Evolutionary conservation across 352 stramenopile species (phyloP).

Genomic region (Pythium aphanidermatum): DNA sequence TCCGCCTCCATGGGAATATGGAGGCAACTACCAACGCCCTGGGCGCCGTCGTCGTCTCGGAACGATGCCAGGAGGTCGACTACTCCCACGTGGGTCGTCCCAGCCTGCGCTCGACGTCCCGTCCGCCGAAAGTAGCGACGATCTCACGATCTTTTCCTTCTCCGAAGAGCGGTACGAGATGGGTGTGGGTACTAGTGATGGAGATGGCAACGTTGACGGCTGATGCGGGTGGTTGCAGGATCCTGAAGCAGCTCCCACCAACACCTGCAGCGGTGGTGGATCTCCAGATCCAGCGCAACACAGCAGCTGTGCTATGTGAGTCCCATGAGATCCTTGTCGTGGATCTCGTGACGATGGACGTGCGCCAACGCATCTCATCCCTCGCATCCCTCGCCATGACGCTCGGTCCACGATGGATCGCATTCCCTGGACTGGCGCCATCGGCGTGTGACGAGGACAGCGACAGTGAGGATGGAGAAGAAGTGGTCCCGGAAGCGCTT

Average conservation of each 20-base stretch:
- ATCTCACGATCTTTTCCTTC: constrained; percentile 46
- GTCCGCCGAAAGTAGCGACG: constrained; percentile 21
- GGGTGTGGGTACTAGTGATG: no score
- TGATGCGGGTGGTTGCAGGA: constrained; percentile 24
- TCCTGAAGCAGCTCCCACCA: constrained; percentile 45
- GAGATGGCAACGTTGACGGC: no score
- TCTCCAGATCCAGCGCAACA: constrained; percentile 50
- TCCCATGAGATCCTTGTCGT: constrained; percentile 61
- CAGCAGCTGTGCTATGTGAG: constrained; percentile 59
- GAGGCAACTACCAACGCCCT: constrained; percentile 1
- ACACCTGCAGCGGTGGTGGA: constrained; percentile 63
- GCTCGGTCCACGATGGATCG: constrained; percentile 61
- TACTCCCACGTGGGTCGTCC: constrained; percentile 14
- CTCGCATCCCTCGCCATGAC: constrained; percentile 55
- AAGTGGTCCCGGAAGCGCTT: constrained; percentile 33
- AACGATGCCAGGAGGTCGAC: constrained; percentile 33
- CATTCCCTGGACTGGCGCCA: constrained; percentile 43
- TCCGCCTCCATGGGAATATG: constrained; percentile 17
- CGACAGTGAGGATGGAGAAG: constrained; percentile 36
- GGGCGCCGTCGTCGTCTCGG: constrained; percentile 46
- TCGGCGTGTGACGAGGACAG: constrained; percentile 9
- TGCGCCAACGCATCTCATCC: constrained; percentile 38
- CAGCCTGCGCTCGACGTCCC: constrained; percentile 27
- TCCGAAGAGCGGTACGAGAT: constrained; percentile 39
- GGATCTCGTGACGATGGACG: constrained; percentile 41